Evolutionary conservation across 495 filamentous ascomycete genomes (phyloP), one percentile per base, ranked within the genome.

Genomic region (Neohortaea acidophila): DNA sequence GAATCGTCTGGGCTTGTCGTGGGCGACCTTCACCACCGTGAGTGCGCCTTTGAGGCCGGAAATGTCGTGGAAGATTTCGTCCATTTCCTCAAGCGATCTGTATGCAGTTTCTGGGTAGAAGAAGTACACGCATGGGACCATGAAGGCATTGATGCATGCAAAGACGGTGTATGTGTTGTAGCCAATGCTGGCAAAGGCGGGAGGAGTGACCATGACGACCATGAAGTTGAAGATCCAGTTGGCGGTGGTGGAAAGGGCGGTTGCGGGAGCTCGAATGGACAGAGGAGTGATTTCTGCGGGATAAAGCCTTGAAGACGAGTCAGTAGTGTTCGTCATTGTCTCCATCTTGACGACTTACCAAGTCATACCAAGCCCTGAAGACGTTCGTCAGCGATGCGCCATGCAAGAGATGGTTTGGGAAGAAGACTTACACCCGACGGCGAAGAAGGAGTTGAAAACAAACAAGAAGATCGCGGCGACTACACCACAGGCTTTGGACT

Each of bases 1-100:
- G 54, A 81, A 84, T 43, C 79, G 69, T 19, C 66, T 65, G 6
- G 79, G 79, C 54, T 78, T 69, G 1, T 66, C 57, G 9, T 56
- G 45, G 6, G 79, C 78, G 18, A 72, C 58, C 28, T 59, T 48
- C 2, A 84, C 78, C 18, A 81, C 68, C 9, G 62, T 58, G 46
- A 81, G 73, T 38, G 39, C 45, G n/a, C 49, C 49, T 23, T 24
- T 29, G 3, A 45, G 29, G 10, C 50, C 39, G 15, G 40, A 22
- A 11, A 42, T 39, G 20, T 47, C 35, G 23, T 58, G 52, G 43
- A 76, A 74, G 23, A 74, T 53, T 21, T 40, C 45, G 38, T 51
- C 39, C 41, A 51, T 42, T 29, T 51, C 43, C 41, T 75, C 72
- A 7, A 77, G 54, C n/a, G 59, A 65, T 5, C 70, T 63, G 32